Percentiles rank a stretch among this genome's conserved stretches.
Conservation (phyloP, 257 asterid genomes). For the Solanum lycopersicoides region DNA sequence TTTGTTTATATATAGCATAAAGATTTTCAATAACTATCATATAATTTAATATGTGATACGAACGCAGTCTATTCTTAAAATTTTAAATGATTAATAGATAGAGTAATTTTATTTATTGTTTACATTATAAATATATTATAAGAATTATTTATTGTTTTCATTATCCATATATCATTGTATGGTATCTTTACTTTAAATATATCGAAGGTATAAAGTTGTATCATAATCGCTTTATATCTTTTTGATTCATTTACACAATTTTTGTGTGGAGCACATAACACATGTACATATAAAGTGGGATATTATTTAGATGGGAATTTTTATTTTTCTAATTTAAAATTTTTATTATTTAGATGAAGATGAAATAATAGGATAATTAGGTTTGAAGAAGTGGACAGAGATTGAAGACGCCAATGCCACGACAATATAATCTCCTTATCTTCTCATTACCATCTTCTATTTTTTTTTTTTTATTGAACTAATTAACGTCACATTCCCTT, state of each 20-base stretch:
- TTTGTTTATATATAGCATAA: not conserved
- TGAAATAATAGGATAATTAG: not conserved
- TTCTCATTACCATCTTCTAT: not conserved
- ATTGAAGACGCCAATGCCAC: constrained; percentile 21
- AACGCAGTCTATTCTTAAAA: not conserved
- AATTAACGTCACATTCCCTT: not conserved
- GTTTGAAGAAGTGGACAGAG: constrained; percentile 11
- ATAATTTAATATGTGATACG: not conserved
- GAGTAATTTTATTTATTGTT: not conserved
- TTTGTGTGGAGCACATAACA: not conserved
- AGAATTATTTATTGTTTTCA: no score
- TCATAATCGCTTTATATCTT: not conserved
- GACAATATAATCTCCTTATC: constrained; percentile 21
- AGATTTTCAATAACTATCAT: not conserved
- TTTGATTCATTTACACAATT: not conserved
- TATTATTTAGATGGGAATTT: not conserved
- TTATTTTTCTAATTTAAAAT: not conserved
- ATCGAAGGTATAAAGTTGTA: not conserved
- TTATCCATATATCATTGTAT: not conserved
- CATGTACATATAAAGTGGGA: not conserved
- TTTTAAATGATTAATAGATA: not conserved
- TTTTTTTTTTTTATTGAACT: not conserved
- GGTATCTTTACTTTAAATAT: not conserved
- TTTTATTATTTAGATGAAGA: not conserved
- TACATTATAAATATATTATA: no score